Evolutionary conservation across 441 rosid species (phyloP).

Genomic region (Populus trichocarpa): DNA sequence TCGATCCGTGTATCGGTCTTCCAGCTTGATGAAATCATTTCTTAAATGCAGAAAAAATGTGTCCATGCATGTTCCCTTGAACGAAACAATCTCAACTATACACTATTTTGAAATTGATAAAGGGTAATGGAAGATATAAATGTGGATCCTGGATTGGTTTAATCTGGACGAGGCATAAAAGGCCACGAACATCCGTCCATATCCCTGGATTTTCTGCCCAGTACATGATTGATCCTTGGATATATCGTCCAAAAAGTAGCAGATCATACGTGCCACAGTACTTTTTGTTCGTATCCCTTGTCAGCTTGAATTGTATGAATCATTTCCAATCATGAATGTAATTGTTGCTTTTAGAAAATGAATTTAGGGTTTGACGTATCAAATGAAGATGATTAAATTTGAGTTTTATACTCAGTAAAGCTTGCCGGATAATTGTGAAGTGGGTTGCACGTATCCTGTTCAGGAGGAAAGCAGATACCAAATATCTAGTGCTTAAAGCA

Average conservation of each 20-base stretch:
- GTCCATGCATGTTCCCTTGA: constrained; percentile 12
- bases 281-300: background rate
- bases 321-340: no score
- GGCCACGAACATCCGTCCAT: constrained; percentile 8
- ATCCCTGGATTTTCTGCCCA: background rate
- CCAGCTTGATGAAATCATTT: constrained; percentile 1
- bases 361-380: background rate
- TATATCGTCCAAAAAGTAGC: background rate
- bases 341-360: background rate
- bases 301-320: background rate
- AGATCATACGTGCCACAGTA: background rate
- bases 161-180: background rate
- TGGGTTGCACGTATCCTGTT: background rate
- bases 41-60: background rate
- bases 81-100: constrained; percentile 10
- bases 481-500: background rate
- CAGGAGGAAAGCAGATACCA: background rate
- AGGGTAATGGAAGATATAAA: background rate
- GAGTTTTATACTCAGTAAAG: background rate
- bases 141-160: constrained; percentile 13
- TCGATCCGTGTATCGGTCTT: background rate
- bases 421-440: background rate
- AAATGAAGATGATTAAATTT: no score
- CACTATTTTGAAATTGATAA: background rate
- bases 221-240: background rate